A percentile compares a stretch with the other conserved stretches of the same genome.
phyloP scores from a whole-genome alignment of 2,329 filamentous ascomycete species.

The Aspergillus tamarii region DNA sequence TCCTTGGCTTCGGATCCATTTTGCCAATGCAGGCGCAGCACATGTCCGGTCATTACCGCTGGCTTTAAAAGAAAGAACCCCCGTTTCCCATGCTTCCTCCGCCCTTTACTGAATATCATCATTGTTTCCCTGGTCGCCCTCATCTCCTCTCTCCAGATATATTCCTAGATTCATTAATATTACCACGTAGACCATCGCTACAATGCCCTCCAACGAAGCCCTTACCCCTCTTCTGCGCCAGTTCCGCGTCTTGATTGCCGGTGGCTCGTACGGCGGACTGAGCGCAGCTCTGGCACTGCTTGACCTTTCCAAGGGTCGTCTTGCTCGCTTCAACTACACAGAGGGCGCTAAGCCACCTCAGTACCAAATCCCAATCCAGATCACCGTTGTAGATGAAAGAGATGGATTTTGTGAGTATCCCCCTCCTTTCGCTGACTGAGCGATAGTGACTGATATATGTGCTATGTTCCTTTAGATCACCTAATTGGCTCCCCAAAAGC shows the following conservation, averaged over 20 bases:
- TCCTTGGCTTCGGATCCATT: slow-evolving; percentile 10
- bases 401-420: slow-evolving; percentile 72
- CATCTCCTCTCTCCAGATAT: background rate
- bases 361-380: slow-evolving; percentile 62
- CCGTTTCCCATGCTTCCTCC: background rate
- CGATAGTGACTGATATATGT: background rate
- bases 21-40: background rate
- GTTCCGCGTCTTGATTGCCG: slow-evolving; percentile 66
- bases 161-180: background rate
- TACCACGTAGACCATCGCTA: background rate
- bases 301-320: slow-evolving; percentile 63
- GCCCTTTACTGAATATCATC: background rate
- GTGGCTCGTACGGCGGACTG: slow-evolving; percentile 74
- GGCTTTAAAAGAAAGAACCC: slow-evolving; percentile 1
- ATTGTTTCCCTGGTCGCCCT: background rate
- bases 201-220: slow-evolving; percentile 33
- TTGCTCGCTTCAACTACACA: slow-evolving; percentile 49
- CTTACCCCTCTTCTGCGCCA: slow-evolving; percentile 24
- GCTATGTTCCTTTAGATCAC: slow-evolving; percentile 58
- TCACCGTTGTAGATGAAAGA: slow-evolving; percentile 77
- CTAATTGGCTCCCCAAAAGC: slow-evolving; percentile 75
- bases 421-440: too few relatives aligned
- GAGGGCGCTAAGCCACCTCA: slow-evolving; percentile 24
- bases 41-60: background rate
- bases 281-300: slow-evolving; percentile 68